phyloP scores from a whole-genome alignment of 2,329 filamentous ascomycete genomes.

The Pseudonectria buxi region DNA sequence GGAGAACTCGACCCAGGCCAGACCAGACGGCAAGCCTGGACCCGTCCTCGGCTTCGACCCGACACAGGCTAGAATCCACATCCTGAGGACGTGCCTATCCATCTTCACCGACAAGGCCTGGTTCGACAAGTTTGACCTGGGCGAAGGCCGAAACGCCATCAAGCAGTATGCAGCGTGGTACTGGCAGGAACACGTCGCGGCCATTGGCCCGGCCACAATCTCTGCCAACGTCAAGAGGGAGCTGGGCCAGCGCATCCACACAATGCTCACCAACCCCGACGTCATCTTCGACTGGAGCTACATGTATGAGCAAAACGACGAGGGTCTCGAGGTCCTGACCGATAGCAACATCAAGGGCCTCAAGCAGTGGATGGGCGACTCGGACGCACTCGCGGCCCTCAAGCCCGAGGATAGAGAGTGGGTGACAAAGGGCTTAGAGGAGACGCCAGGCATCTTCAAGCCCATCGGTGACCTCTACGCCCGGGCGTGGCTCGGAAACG shows the following conservation, averaged over 20 bases:
- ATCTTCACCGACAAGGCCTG: constrained; percentile 31
- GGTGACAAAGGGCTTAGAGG: constrained; percentile 19
- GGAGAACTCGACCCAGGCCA: constrained; percentile 19
- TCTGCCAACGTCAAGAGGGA: constrained; percentile 24
- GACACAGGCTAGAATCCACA: constrained; percentile 27
- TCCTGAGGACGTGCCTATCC: constrained; percentile 32
- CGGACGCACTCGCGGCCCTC: constrained; percentile 25
- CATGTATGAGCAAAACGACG: constrained; percentile 33
- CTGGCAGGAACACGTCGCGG: constrained; percentile 36
- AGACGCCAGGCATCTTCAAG: constrained; percentile 28
- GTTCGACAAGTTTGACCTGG: constrained; percentile 23
- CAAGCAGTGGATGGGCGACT: constrained; percentile 29
- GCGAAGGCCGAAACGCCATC: constrained; percentile 23
- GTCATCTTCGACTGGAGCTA: constrained; percentile 35
- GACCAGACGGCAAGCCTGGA: constrained; percentile 3
- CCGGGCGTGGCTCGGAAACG: constrained; percentile 30
- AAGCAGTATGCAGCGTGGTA: constrained; percentile 38
- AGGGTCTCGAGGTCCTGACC: constrained; percentile 35
- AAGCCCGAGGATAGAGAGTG: constrained; percentile 24
- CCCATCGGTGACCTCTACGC: constrained; percentile 33
- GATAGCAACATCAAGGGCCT: constrained; percentile 32
- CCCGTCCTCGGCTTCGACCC: constrained; percentile 30
- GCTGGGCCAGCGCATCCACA: constrained; percentile 27
- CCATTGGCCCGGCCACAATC: constrained; percentile 24
- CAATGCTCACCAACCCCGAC: constrained; percentile 31